Conservation (phyloP, 2,329 filamentous ascomycete species). For the Fusarium verrucosum region DNA sequence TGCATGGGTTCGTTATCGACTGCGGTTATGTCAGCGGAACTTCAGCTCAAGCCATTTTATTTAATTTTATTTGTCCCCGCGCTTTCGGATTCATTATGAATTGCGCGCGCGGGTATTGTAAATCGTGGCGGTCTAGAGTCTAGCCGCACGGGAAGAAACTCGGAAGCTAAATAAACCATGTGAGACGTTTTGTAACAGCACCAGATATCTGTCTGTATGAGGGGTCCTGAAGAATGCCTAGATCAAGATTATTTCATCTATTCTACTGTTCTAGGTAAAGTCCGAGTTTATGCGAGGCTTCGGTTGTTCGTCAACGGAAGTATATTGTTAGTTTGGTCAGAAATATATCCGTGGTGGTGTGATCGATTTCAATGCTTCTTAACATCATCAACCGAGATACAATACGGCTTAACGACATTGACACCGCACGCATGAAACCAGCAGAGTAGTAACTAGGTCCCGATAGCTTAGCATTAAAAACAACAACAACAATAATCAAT, state of each 20-base stretch:
- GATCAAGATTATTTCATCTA: not conserved
- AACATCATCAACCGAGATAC: not conserved
- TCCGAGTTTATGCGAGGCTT: not conserved
- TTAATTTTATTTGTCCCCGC: not conserved
- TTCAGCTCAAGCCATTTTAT: not conserved
- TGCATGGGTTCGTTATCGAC: not conserved
- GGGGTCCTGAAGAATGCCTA: not conserved
- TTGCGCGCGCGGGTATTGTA: conserved; percentile 21
- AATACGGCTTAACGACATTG: no score
- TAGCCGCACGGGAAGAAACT: not conserved
- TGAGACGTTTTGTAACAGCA: not conserved
- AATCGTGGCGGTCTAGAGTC: not conserved
- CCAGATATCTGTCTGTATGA: not conserved
- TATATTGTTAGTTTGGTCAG: not conserved
- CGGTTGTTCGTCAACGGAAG: no score
- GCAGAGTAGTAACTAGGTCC: no score
- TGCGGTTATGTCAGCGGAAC: conserved; percentile 10
- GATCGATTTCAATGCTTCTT: no score
- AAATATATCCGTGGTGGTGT: not conserved
- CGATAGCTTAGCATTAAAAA: no score
- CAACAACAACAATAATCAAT: not conserved
- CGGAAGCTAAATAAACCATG: not conserved
- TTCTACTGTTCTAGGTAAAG: not conserved
- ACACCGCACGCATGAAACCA: no score
- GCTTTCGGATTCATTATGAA: not conserved